phyloP scores from a whole-genome alignment of 2,329 filamentous ascomycete species.

The Stemphylium beticola region DNA sequence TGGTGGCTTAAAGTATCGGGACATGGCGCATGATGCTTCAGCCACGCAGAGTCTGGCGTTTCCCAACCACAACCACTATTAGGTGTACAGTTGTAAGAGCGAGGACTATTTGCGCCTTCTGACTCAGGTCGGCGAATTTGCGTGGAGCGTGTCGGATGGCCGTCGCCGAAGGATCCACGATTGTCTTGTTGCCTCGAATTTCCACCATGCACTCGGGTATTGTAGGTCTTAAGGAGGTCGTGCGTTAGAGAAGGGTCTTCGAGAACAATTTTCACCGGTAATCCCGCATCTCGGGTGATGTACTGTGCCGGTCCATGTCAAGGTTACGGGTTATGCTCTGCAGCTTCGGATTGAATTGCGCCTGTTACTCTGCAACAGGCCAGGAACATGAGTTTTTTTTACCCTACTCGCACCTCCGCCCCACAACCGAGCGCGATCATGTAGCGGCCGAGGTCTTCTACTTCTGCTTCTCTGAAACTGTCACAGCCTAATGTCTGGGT shows the following conservation, averaged over 20 bases:
- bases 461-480: too few species aligned
- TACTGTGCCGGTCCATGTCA: constrained; percentile 2
- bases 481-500: too few species aligned
- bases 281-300: constrained; percentile 12
- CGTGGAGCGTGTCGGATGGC: background rate
- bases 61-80: constrained; percentile 10
- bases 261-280: constrained; percentile 6
- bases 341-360: background rate
- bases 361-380: background rate
- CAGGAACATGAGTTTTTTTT: background rate
- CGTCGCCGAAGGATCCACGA: constrained; percentile 1
- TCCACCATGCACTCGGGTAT: background rate
- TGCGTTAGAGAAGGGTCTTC: constrained; percentile 12
- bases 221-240: constrained; percentile 1
- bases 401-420: too few species aligned
- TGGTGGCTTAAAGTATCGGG: constrained; percentile 16
- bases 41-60: constrained; percentile 15
- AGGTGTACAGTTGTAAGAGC: constrained; percentile 1
- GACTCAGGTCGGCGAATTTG: background rate
- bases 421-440: too few species aligned
- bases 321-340: constrained; percentile 3
- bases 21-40: constrained; percentile 19
- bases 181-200: constrained; percentile 3
- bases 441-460: too few species aligned
- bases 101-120: constrained; percentile 4